Evolutionary conservation across 805 yeast species (phyloP), one percentile per base, ranked within the genome.

Genomic region (Suhomyces sp.): DNA sequence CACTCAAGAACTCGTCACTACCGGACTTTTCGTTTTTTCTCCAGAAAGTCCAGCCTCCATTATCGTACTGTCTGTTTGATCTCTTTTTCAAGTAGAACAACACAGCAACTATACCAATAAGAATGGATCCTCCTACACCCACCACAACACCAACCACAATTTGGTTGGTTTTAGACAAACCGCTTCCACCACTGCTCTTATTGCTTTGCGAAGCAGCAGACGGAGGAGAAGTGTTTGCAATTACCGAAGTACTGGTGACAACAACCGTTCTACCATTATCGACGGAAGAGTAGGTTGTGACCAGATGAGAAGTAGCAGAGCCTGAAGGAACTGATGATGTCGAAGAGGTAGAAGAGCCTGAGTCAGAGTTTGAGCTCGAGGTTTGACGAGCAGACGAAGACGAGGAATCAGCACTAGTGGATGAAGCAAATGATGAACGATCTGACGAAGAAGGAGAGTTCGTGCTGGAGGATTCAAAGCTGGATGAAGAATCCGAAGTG

Each of bases 61-160:
- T 61, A 29, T 58, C 52, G 54, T 57, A 53, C 22, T 57, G 66
- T 48, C 61, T 64, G 52, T 62, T 65, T 22, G 66, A 59, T 61
- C 73, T 72, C 56, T 61, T 67, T 62, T 66, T 72, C 50, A 72
- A 58, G 57, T 64, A 61, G 62, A 67, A 73, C 40, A 73, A 61
- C 17, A 71, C 58, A 0, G 64, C 73, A 2, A 67, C 53, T 24
- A 75, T 59, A 6, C 71, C 78, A 10, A 74, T 25, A 48, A 75
- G 60, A 40, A 75, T 61, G 6, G 77, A 62, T 8, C 79, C 79
- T 44, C 79, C 79, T 15, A 75, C 76, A 41, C 79, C 79, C 8
- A 75, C 79, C 35, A 75, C 79, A 8, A 75, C 79, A 37, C 80
- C 79, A 7, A 75, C 80, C 6, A 75, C 78, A 19, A 75, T 72